Percentiles rank a stretch among this genome's conserved stretches.
Evolutionary conservation across 2,329 filamentous ascomycete species (phyloP).

Genomic region (Colletotrichum sojae): DNA sequence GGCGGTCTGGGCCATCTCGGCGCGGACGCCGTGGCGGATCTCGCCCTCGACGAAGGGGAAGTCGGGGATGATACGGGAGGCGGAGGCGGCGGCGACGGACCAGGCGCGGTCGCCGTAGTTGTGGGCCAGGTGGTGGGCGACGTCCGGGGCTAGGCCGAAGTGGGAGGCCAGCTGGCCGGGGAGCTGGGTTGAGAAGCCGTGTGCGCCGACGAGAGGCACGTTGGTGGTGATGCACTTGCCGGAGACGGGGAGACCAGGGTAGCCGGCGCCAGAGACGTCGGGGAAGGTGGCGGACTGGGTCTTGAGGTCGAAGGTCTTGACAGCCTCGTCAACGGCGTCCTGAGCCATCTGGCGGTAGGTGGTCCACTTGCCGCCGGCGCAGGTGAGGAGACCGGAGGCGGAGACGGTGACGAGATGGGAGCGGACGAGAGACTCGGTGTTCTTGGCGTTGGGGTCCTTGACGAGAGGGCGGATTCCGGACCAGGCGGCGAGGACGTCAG

Average conservation of each 20-base stretch:
- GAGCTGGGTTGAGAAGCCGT: conserved; percentile 70
- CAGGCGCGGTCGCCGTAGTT: conserved; percentile 73
- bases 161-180: conserved; percentile 52
- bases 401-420: conserved; percentile 86
- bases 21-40: conserved; percentile 78
- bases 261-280: conserved; percentile 76
- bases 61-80: conserved; percentile 72
- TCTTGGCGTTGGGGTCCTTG: conserved; percentile 83
- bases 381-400: conserved; percentile 81
- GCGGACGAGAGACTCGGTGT: conserved; percentile 86
- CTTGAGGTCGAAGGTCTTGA: conserved; percentile 74
- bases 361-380: conserved; percentile 89
- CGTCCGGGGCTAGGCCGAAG: conserved; percentile 51
- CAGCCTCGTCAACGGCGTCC: conserved; percentile 85
- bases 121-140: conserved; percentile 58
- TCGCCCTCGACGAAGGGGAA: conserved; percentile 84
- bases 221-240: conserved; percentile 82
- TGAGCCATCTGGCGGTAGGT: conserved; percentile 92
- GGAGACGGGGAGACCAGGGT: conserved; percentile 65
- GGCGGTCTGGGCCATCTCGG: conserved; percentile 81
- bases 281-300: conserved; percentile 68
- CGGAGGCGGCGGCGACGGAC: conserved; percentile 70
- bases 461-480: conserved; percentile 86
- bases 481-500: conserved; percentile 86
- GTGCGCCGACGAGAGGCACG: conserved; percentile 81